Evolutionary conservation across 768 basidiomycete species (phyloP).

Genomic region (Leccinellum rugosiceps): DNA sequence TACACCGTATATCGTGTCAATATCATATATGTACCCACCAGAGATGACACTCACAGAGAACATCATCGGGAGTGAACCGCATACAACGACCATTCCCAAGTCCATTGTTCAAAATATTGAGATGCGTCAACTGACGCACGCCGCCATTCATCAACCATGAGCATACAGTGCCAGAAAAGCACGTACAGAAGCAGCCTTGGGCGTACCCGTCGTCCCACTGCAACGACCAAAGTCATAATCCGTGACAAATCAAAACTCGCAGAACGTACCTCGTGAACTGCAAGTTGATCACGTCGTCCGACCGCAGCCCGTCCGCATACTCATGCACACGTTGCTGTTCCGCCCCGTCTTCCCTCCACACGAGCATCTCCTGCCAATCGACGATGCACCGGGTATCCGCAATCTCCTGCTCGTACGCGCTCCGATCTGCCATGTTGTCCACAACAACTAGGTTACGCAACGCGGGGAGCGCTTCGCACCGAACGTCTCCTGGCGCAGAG

Average conservation of each 20-base stretch:
- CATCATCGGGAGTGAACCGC: conserved; percentile 60
- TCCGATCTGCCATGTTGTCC: conserved; percentile 49
- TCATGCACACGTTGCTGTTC: conserved; percentile 45
- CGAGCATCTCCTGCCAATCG: conserved; percentile 69
- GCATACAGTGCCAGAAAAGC: neutral
- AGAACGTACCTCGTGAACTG: conserved; percentile 75
- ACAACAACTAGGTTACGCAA: conserved; percentile 65
- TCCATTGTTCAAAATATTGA: conserved; percentile 76
- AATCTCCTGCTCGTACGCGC: conserved; percentile 38
- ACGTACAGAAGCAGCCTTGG: conserved; percentile 80
- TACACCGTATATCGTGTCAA: conserved; percentile 2
- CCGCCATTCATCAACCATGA: neutral
- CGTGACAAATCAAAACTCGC: neutral
- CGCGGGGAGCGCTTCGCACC: conserved; percentile 55
- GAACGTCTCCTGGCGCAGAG: conserved; percentile 52
- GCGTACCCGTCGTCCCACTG: conserved; percentile 77
- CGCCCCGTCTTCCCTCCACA: conserved; percentile 57
- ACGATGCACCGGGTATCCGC: conserved; percentile 47
- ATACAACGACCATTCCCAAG: conserved; percentile 69
- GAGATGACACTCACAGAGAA: conserved; percentile 52
- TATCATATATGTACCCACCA: neutral
- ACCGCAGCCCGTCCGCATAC: conserved; percentile 39
- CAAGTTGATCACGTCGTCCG: conserved; percentile 75
- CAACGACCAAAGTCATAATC: neutral
- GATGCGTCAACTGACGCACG: conserved; percentile 61